Evolutionary conservation across 495 filamentous ascomycete species (phyloP).

Genomic region (Neurospora sp.): DNA sequence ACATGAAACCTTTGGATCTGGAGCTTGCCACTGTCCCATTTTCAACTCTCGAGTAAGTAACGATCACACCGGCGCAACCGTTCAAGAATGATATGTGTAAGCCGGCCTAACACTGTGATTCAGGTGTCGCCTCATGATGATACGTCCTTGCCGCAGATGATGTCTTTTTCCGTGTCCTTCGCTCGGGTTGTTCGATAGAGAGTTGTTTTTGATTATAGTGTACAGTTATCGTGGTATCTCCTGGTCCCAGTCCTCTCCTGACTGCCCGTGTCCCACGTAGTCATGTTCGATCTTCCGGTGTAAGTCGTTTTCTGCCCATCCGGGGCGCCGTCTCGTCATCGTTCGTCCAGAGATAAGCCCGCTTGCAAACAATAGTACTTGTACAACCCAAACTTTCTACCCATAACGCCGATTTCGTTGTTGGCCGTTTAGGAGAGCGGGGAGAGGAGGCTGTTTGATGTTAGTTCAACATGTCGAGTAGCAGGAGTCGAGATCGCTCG

Average conservation of each 20-base stretch:
- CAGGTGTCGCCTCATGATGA: background rate
- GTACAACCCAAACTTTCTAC: conserved; percentile 6
- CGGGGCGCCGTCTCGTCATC: background rate
- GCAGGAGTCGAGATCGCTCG: background rate
- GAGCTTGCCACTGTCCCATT: background rate
- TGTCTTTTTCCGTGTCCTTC: background rate
- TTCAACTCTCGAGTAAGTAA: background rate
- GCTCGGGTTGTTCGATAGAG: background rate
- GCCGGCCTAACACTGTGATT: background rate
- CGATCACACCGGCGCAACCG: background rate
- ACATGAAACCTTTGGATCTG: background rate
- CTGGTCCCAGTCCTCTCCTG: background rate
- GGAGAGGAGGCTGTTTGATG: conserved; percentile 51
- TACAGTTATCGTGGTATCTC: conserved; percentile 13
- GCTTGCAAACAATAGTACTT: conserved; percentile 9
- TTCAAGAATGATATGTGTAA: background rate
- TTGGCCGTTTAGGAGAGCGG: conserved; percentile 46
- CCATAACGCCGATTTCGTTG: background rate
- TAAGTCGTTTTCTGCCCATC: background rate
- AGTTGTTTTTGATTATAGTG: conserved; percentile 15
- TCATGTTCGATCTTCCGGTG: background rate
- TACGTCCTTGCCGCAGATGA: background rate
- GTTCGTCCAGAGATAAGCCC: background rate
- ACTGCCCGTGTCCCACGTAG: background rate
- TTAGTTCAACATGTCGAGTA: background rate